Conservation (phyloP, 1,139 yeast genomes). For the Taphrina pruni region DNA sequence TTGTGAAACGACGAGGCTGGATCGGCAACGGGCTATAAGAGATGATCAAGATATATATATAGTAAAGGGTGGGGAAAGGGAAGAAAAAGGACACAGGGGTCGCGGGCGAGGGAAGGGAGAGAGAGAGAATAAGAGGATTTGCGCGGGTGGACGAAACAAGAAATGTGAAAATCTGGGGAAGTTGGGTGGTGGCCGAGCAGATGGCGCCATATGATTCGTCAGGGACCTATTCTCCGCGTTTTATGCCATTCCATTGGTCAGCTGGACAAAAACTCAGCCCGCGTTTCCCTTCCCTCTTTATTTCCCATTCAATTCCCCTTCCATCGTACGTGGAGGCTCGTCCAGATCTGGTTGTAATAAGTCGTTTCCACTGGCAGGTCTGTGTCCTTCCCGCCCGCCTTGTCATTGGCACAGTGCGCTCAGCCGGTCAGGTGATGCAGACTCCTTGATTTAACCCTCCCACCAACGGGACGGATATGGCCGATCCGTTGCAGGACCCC, state of each 20-base stretch:
- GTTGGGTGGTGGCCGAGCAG: not conserved
- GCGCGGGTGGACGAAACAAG: too few relatives aligned
- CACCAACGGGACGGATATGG: too few relatives aligned
- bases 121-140: not conserved
- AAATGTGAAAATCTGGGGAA: slow-evolving; percentile 17
- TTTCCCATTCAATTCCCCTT: too few relatives aligned
- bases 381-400: too few relatives aligned
- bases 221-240: not conserved
- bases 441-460: too few relatives aligned
- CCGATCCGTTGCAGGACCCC: too few relatives aligned
- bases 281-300: not conserved
- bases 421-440: too few relatives aligned
- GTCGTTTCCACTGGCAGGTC: too few relatives aligned
- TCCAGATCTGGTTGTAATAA: too few relatives aligned
- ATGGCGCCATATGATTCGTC: slow-evolving; percentile 7
- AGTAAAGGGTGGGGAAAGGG: not conserved
- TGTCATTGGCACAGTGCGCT: too few relatives aligned
- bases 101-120: slow-evolving; percentile 1
- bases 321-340: too few relatives aligned
- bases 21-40: too few relatives aligned
- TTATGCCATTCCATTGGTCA: not conserved
- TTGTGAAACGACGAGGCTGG: not conserved
- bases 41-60: not conserved
- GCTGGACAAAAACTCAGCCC: not conserved
- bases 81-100: not conserved